Base-by-base conservation (phyloP, 352 stramenopile species). In the Globisporangium abappressorium region DNA sequence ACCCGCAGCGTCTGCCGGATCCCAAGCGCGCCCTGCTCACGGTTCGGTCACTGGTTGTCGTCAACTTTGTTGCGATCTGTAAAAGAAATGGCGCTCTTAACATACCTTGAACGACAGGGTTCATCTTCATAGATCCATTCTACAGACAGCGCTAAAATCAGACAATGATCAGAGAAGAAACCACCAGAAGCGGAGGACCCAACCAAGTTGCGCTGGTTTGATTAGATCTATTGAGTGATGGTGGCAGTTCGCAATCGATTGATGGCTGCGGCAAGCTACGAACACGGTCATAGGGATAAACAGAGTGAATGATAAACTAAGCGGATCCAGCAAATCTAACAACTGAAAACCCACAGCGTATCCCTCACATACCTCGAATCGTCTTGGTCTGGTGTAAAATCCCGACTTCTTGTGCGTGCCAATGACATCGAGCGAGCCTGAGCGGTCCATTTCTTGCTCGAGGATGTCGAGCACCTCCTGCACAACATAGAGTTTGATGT, bases 191-290 rank as follows among this genome's bases (percentile, higher is more conserved):
- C 28, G 12, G 36, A 46, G 36, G 12, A 46, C 0, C 9, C 36
- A 46, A 5, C 1, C 36, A 9, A 46, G 12, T 15, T 11, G 18
- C 28, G 26, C 30, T 57, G 15, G 30, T 12, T 15, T 2, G 41
- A 18, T 38, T 14, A n/a, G 47, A 15, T 70, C 64, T 90, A 89
- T 74, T 93, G 82, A 8, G 69, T 90, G 57, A 93, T 81, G 26
- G 75, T 87, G 36, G 84, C 86, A 58, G 73, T 86, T 57, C 91
- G 80, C n/a, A 97, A 70, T 36, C 89, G 85, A 59, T 97, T 97
- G 59, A 97, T 85, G 43, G 89, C 89, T 11, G 89, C 89, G n/a
- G 90, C 90, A 64, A 97, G 58, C 85, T 97, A 62, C 12, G 70
- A 69, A 58, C 57, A 30, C 61, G 56, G 58, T n/a, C 18, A 65